A percentile compares a stretch with the other conserved stretches of the same genome.
phyloP scores from a whole-genome alignment of 2,329 filamentous ascomycete genomes.

The Didymellaceae sp. region DNA sequence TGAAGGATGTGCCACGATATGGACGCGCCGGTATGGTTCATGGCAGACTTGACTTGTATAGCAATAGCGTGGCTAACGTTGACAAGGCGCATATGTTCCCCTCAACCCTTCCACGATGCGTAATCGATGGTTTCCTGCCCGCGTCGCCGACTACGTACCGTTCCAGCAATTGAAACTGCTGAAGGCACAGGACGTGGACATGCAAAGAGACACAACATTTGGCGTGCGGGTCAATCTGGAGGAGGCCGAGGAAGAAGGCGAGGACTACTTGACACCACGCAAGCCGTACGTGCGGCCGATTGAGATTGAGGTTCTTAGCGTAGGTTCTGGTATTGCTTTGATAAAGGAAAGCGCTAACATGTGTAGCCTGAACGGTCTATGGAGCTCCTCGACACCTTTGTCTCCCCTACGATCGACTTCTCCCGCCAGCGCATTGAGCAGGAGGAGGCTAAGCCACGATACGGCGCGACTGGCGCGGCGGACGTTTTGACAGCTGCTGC shows the following conservation, averaged over 20 bases:
- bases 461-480: slow-evolving; percentile 45
- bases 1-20: slow-evolving; percentile 60
- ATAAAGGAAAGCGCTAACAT: slow-evolving; percentile 23
- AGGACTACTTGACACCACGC: slow-evolving; percentile 22
- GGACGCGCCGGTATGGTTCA: slow-evolving; percentile 49
- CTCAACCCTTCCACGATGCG: slow-evolving; percentile 62
- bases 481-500: slow-evolving; percentile 46
- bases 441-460: slow-evolving; percentile 38
- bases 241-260: slow-evolving; percentile 35
- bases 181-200: slow-evolving; percentile 51
- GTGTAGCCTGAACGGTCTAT: slow-evolving; percentile 52
- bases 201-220: slow-evolving; percentile 58
- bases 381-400: slow-evolving; percentile 56
- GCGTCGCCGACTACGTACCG: slow-evolving; percentile 61
- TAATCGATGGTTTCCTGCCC: slow-evolving; percentile 60
- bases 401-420: slow-evolving; percentile 58
- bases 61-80: slow-evolving; percentile 25
- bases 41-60: not conserved
- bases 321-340: slow-evolving; percentile 24
- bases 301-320: slow-evolving; percentile 51
- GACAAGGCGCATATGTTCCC: slow-evolving; percentile 60
- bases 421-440: slow-evolving; percentile 53
- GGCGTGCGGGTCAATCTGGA: slow-evolving; percentile 40
- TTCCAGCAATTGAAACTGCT: slow-evolving; percentile 53
- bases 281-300: slow-evolving; percentile 46